These are phyloP conservation scores for Aspergillus amoenus DNA, from an alignment of 2,329 filamentous ascomycete species.

Conservation along the genomic window DNA sequence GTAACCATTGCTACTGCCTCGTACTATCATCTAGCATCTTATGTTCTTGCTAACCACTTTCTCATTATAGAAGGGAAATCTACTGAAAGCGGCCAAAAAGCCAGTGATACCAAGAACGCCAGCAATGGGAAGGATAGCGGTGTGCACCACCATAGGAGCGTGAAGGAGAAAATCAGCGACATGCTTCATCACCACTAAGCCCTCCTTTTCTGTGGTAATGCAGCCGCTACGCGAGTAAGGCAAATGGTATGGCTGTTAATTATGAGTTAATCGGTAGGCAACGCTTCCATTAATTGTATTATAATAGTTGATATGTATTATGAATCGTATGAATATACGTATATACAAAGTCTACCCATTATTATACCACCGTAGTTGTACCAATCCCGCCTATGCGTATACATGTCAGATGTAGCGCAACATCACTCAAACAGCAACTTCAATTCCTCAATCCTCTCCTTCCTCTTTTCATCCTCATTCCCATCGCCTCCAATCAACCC, in stretches of 20 bases:
- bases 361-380: neutral
- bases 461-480: constrained; percentile 86
- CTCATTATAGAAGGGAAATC: neutral
- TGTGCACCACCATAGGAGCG: constrained; percentile 11
- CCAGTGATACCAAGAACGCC: neutral
- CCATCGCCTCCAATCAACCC: constrained; percentile 93
- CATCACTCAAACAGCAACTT: constrained; percentile 69
- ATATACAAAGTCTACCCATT: neutral
- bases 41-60: neutral
- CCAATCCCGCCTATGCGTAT: neutral
- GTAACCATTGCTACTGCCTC: neutral
- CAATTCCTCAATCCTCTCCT: constrained; percentile 89
- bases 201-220: neutral
- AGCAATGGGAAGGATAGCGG: neutral
- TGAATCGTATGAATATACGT: neutral
- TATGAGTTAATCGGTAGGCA: neutral
- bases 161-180: constrained; percentile 38
- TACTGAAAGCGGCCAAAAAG: neutral
- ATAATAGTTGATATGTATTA: neutral
- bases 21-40: neutral
- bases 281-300: neutral
- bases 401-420: neutral
- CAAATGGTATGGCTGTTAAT: neutral
- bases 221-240: neutral
- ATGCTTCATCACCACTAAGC: constrained; percentile 13